Base-by-base conservation (phyloP, 2,329 filamentous ascomycete species). In the Ascocoryne sarcoides region DNA sequence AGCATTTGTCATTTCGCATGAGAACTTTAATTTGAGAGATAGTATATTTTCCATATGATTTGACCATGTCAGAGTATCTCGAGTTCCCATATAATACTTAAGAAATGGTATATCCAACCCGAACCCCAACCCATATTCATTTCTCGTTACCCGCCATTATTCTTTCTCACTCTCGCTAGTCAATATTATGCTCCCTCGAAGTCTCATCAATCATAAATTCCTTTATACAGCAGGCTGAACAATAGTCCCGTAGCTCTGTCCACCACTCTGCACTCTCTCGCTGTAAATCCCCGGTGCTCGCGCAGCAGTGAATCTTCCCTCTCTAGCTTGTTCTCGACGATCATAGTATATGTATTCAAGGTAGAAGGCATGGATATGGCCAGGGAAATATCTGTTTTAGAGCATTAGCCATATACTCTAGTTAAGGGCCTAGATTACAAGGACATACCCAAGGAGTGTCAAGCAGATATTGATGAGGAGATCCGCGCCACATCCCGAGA, bases 301-400 rank as follows among this genome's bases (percentile, higher is more conserved):
- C 7, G 63, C 56, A 3, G 68, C 65, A 15, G 70, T 65, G 44
- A 70, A 69, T 9, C 69, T 66, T 4, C 82, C 82, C 23, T 73
- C 65, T 33, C 69, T 64, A 2, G 71, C 70, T 58, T 79, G 73
- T 51, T 85, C 79, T 39, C 71, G 73, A 29, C 82, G 81, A 54
- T 85, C 76, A 61, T 82, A 90, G 66, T 89, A 94, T 47, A 93
- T 69, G 60, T 88, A 93, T 62, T 88, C 78, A 42, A 61, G 42
- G 39, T 60, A 60, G 50, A 60, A 59, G 26, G 58, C 58, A 42
- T 60, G 58, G 36, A 60, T 54, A 30, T 59, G 56, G 23, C 58
- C 58, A 3, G 58, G 58, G 17, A 60, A 44, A 34, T 57, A 60
- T 12, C 58, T 60, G 29, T 17, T 46, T 15, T 19, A 87, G 51